Evolutionary conservation across 2,329 filamentous ascomycete genomes (phyloP), one percentile per base, ranked within the genome.

Genomic region (Knufia petricola): DNA sequence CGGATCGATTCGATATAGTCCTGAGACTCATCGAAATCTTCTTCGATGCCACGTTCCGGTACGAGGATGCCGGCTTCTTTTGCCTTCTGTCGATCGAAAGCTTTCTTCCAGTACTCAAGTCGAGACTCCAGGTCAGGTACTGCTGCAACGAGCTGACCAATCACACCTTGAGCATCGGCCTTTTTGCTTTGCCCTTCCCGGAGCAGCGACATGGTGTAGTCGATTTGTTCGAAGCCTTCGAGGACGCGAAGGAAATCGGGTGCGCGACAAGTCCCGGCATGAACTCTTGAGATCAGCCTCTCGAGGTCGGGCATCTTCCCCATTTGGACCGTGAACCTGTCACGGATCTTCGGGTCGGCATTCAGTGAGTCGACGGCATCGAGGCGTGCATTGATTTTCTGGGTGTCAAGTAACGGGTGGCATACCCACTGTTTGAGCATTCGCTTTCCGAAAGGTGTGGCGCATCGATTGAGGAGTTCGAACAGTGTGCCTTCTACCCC

Each of bases 341-440:
- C 87, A 47, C 87, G 86, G 23, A 94, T 73, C 20, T 75, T 81
- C 1, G 78, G 76, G 62, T 96, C 87, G 1, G 84, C 82, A 58
- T 95, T 95, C 36, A 98, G 72, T 60, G 90, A 82, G 60, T 96
- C 92, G 3, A 98, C 88, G 3, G 92, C 92, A 67, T 98, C 89
- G 9, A 98, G 73, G 4, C 92, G 81, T 55, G 94, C 88, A 60
- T 96, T 95, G 70, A 98, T 95, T 62, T 85, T 88, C 31, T 75
- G 70, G 4, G 86, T 82, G 66, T 95, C 85, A 63, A 88, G 87
- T 12, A 98, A 73, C 2, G 92, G 92, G 65, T 98, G 92, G 60
- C 90, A 96, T 2, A 98, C 84, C 92, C 92, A 98, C 64, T 95
- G 88, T 48, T 89, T 84, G 65, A 98, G 88, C 64, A 95, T 80